Evolutionary conservation across 345 rosid species (phyloP).

Genomic region (Pugionium dolabratum): DNA sequence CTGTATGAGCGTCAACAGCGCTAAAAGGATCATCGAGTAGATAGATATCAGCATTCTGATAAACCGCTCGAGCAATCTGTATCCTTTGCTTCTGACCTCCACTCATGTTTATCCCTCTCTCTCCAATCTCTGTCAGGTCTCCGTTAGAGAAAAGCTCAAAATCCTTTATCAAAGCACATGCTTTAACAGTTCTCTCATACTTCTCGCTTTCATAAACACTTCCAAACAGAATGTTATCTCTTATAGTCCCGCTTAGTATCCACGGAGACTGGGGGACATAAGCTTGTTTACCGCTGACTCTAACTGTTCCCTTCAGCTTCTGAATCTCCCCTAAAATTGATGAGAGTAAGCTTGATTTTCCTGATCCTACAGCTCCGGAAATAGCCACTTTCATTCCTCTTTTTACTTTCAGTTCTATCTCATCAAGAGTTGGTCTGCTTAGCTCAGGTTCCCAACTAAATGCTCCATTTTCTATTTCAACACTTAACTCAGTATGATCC

Average conservation of each 20-base stretch:
- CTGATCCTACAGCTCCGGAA: constrained; percentile 88
- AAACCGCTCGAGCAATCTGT: constrained; percentile 90
- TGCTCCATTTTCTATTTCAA: constrained; percentile 63
- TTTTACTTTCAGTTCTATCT: constrained; percentile 60
- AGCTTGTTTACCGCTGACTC: constrained; percentile 78
- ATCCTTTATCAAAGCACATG: constrained; percentile 82
- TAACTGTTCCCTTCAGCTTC: constrained; percentile 67
- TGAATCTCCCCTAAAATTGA: constrained; percentile 76
- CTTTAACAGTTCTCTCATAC: constrained; percentile 64
- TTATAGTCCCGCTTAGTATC: constrained; percentile 81
- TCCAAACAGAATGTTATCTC: constrained; percentile 86
- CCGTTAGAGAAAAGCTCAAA: constrained; percentile 76
- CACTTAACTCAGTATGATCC: constrained; percentile 46
- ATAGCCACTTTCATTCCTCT: constrained; percentile 88
- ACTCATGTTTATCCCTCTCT: constrained; percentile 96
- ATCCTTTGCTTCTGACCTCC: constrained; percentile 98
- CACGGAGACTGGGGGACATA: constrained; percentile 90
- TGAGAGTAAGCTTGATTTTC: constrained; percentile 86
- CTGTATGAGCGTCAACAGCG: constrained; percentile 97
- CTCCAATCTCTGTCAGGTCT: constrained; percentile 91
- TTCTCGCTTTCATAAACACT: constrained; percentile 51
- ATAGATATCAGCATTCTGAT: constrained; percentile 89
- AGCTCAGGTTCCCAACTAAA: constrained; percentile 73
- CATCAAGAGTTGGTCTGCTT: constrained; percentile 55
- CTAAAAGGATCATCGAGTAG: constrained; percentile 95